phyloP scores from a whole-genome alignment of 2,329 filamentous ascomycete genomes.

The Chrysosporium keratinophilum region DNA sequence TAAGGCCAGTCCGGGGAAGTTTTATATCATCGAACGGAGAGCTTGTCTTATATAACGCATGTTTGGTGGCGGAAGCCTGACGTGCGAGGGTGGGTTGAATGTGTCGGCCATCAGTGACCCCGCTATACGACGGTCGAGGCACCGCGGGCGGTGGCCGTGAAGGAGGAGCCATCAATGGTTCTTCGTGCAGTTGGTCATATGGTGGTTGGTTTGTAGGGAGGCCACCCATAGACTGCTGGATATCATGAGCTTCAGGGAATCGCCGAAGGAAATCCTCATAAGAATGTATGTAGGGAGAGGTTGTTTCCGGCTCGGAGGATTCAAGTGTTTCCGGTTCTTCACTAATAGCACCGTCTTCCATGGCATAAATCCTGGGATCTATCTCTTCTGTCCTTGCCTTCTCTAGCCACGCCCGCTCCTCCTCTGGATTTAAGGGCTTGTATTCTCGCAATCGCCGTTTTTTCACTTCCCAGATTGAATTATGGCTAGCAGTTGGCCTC shows the following conservation, averaged over 20 bases:
- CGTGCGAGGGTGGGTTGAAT: conserved; percentile 36
- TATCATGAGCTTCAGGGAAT: conserved; percentile 60
- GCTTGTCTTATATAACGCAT: conserved; percentile 35
- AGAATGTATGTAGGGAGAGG: conserved; percentile 51
- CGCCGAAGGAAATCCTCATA: conserved; percentile 77
- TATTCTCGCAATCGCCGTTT: conserved; percentile 49
- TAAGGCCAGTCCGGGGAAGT: conserved; percentile 60
- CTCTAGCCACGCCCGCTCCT: conserved; percentile 71
- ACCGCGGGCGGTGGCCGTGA: conserved; percentile 58
- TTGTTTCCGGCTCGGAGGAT: conserved; percentile 40
- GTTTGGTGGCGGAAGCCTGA: conserved; percentile 37
- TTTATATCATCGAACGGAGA: conserved; percentile 37
- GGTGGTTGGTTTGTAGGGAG: conserved; percentile 25
- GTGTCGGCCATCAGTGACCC: conserved; percentile 55
- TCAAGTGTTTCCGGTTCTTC: conserved; percentile 37
- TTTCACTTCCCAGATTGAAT: conserved; percentile 45
- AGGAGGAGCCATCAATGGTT: conserved; percentile 45
- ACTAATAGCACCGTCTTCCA: conserved; percentile 32
- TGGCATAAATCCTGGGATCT: conserved; percentile 31
- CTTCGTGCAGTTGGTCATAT: conserved; percentile 24
- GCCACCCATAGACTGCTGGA: conserved; percentile 47
- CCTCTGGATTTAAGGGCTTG: conserved; percentile 66
- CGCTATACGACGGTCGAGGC: conserved; percentile 66
- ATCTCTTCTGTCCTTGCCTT: conserved; percentile 59
- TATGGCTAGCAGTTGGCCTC: conserved; percentile 42